Evolutionary conservation across 257 asterid genomes (phyloP).

Genomic region (Scutellaria barbata): DNA sequence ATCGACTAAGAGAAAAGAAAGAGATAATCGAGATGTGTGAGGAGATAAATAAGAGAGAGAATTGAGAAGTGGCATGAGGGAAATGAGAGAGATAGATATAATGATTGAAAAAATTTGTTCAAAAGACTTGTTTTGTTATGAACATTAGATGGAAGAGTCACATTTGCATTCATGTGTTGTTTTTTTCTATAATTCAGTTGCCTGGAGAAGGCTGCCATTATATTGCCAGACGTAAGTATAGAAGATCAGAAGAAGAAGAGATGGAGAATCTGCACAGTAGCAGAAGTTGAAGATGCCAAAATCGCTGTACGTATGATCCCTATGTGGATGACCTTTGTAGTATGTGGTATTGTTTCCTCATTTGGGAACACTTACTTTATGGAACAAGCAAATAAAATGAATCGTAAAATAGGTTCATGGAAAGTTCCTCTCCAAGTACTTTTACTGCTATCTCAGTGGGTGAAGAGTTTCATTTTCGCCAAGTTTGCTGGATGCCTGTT

Average conservation of each 20-base stretch:
- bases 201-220: slow-evolving; percentile 70
- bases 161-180: no score
- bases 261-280: slow-evolving; percentile 52
- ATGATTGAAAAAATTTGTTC: no score
- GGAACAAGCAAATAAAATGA: slow-evolving; percentile 64
- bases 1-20: no score
- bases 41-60: no score
- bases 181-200: slow-evolving; percentile 34
- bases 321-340: slow-evolving; percentile 56
- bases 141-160: no score
- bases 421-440: slow-evolving; percentile 50
- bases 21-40: no score
- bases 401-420: slow-evolving; percentile 52
- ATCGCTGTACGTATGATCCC: slow-evolving; percentile 58
- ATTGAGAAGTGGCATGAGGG: no score
- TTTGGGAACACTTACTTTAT: slow-evolving; percentile 64
- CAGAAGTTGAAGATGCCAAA: slow-evolving; percentile 63
- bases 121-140: no score
- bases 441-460: slow-evolving; percentile 35
- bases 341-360: slow-evolving; percentile 56
- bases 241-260: slow-evolving; percentile 15
- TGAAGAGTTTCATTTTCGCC: background rate
- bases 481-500: background rate
- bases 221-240: background rate
- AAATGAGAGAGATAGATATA: no score